A percentile compares a stretch with the other conserved stretches of the same genome.
Evolutionary conservation across 2,329 filamentous ascomycete genomes (phyloP).

Genomic region (Decorospora gaudefroyi): DNA sequence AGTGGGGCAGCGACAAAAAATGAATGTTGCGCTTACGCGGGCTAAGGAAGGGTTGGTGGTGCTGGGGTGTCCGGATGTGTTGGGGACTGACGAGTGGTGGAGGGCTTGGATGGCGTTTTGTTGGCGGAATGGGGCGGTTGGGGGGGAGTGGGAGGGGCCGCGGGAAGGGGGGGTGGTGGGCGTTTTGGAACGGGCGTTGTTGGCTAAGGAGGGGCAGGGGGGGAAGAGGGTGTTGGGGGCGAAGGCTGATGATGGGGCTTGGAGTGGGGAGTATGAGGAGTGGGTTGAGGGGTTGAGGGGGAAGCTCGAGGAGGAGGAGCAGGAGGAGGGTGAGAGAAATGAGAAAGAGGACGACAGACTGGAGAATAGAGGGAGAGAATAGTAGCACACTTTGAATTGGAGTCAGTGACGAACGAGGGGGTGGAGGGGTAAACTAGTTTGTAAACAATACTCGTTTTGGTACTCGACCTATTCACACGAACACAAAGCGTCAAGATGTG

Average conservation of each 20-base stretch:
- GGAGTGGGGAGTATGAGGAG: slow-evolving; percentile 27
- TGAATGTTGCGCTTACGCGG: slow-evolving; percentile 54
- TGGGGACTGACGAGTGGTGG: slow-evolving; percentile 49
- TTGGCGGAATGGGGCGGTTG: slow-evolving; percentile 42
- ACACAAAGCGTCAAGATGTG: too few species aligned
- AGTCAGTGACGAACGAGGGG: too few species aligned
- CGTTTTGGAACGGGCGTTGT: slow-evolving; percentile 34
- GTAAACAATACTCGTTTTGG: too few species aligned
- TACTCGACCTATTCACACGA: too few species aligned
- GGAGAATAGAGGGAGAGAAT: background rate
- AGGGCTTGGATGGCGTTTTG: slow-evolving; percentile 47
- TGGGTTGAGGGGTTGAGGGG: slow-evolving; percentile 31
- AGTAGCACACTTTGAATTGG: too few species aligned
- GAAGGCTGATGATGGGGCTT: slow-evolving; percentile 13
- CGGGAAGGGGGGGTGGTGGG: slow-evolving; percentile 18
- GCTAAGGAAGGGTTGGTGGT: slow-evolving; percentile 52
- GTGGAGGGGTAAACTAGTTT: too few species aligned
- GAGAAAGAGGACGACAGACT: background rate
- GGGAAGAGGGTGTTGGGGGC: slow-evolving; percentile 15
- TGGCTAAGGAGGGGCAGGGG: slow-evolving; percentile 25
- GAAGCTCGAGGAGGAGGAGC: slow-evolving; percentile 24
- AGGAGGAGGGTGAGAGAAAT: slow-evolving; percentile 4
- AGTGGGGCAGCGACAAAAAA: slow-evolving; percentile 46
- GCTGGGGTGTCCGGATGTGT: slow-evolving; percentile 48
- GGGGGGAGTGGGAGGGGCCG: slow-evolving; percentile 12